Evolutionary conservation across 192 early-diverging fungal genomes (phyloP), one percentile per base, ranked within the genome.

Genomic region (Diversispora epigaea): DNA sequence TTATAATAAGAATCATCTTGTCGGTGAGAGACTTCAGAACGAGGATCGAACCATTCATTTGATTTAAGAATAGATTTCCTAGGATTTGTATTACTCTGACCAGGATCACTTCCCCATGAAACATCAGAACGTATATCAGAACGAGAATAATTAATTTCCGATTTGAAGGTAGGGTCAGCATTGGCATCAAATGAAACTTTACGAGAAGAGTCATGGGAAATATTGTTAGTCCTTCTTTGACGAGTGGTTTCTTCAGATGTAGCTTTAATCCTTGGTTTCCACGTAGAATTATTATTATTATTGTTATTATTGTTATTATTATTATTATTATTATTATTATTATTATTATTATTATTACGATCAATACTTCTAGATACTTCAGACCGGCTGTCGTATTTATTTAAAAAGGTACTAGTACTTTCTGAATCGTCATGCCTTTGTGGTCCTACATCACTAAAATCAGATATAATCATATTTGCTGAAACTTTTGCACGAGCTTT

Each of bases 71-170:
- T 54, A 17, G 50, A 54, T 54, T 14, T 54, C n/a, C n/a, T 54
- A 54, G 50, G 12, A 54, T 54, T 54, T 54, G 10, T 54, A 54
- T 54, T 32, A 32, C 2, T 54, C n/a, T 54, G 50, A 54, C 60
- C 60, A 40, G 60, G 60, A 14, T 62, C 60, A 62, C 60, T 62
- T 62, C 60, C 60, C 60, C 60, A 62, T 4, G 60, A 62, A 39
- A 62, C 60, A 62, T 62, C 60, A 39, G 60, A 62, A 39, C 60
- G 60, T 39, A 15, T 32, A 32, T 62, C 21, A 15, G 21, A 32
- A 40, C 12, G 60, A 62, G 60, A 8, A 56, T 56, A 56, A 19
- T 6, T 17, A n/a, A n/a, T 14, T 55, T 55, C 52, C 6, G 52
- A 14, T 17, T 8, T 55, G 17, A 56, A 19, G 4, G 55, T 56